Conservation (phyloP, 345 rosid genomes). For the Salix suchowensis region DNA sequence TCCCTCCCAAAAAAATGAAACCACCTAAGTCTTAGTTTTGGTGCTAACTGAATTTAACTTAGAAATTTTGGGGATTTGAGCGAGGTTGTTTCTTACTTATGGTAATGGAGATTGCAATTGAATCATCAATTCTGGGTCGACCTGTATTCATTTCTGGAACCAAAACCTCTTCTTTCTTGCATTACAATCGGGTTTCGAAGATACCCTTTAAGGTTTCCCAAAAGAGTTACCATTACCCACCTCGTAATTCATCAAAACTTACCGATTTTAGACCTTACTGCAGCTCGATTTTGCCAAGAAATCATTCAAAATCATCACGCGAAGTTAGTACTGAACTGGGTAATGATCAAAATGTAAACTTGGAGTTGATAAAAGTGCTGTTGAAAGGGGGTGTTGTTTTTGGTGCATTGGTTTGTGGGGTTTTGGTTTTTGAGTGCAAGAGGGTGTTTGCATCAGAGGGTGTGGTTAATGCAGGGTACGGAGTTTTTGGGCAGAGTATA, state of each 20-base stretch:
- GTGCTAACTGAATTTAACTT: no score
- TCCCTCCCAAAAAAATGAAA: neutral
- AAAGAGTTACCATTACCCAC: slow-evolving; percentile 20
- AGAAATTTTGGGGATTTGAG: neutral
- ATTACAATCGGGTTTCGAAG: slow-evolving; percentile 29
- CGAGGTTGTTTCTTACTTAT: neutral
- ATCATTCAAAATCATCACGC: slow-evolving; percentile 19
- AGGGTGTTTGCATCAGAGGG: slow-evolving; percentile 67
- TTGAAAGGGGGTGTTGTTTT: slow-evolving; percentile 48
- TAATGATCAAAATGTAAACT: slow-evolving; percentile 13
- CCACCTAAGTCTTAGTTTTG: no score
- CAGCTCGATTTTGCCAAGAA: slow-evolving; percentile 14
- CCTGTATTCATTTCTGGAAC: slow-evolving; percentile 28
- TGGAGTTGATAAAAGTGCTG: slow-evolving; percentile 38
- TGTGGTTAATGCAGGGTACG: slow-evolving; percentile 63
- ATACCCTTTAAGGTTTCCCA: slow-evolving; percentile 24
- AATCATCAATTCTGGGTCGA: slow-evolving; percentile 44
- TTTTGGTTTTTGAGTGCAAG: slow-evolving; percentile 48
- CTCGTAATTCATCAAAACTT: slow-evolving; percentile 21
- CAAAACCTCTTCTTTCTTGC: slow-evolving; percentile 24
- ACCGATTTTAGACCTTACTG: slow-evolving; percentile 8
- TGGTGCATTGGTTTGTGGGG: slow-evolving; percentile 61
- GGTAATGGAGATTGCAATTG: slow-evolving; percentile 41
- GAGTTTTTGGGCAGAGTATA: slow-evolving; percentile 56
- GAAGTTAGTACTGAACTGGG: slow-evolving; percentile 24